Evolutionary conservation across 2,329 filamentous ascomycete species (phyloP).

Genomic region (Coniochaeta sp.): DNA sequence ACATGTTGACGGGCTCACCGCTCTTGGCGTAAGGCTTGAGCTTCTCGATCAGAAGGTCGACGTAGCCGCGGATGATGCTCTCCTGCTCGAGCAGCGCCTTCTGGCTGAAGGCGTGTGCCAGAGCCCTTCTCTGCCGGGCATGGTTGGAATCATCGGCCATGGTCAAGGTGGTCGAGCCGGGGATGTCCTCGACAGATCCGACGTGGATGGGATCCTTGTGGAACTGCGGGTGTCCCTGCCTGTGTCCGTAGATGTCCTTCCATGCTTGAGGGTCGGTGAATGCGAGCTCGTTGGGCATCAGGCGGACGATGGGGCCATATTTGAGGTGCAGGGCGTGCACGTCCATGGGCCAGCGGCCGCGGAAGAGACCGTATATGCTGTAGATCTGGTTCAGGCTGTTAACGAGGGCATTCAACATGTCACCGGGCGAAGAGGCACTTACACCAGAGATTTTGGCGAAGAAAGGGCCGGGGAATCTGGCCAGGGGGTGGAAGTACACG

Average conservation of each 20-base stretch:
- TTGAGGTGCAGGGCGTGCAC: constrained; percentile 10
- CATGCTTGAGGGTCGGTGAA: constrained; percentile 28
- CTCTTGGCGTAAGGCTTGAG: constrained; percentile 9
- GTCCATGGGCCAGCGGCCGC: neutral
- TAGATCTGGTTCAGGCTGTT: too few species aligned
- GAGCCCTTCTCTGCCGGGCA: constrained; percentile 23
- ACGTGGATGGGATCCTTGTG: neutral
- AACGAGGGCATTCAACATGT: too few species aligned
- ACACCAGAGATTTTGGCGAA: neutral
- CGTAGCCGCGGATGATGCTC: constrained; percentile 19
- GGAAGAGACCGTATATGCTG: too few species aligned
- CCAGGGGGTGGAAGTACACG: neutral
- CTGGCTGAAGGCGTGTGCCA: constrained; percentile 15
- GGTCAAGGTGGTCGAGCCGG: constrained; percentile 20
- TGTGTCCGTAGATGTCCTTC: constrained; percentile 27
- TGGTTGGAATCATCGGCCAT: constrained; percentile 19
- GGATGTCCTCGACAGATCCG: constrained; percentile 18
- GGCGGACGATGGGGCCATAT: constrained; percentile 29
- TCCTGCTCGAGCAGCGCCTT: constrained; percentile 24
- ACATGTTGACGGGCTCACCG: constrained; percentile 5
- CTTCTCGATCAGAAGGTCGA: constrained; percentile 19
- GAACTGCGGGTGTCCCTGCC: neutral
- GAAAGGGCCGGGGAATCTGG: neutral
- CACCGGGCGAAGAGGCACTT: neutral
- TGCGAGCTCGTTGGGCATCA: constrained; percentile 35